These are phyloP conservation scores for Cercospora zeae-maydis DNA, from an alignment of 2,329 filamentous ascomycete species.

Conservation along the genomic window DNA sequence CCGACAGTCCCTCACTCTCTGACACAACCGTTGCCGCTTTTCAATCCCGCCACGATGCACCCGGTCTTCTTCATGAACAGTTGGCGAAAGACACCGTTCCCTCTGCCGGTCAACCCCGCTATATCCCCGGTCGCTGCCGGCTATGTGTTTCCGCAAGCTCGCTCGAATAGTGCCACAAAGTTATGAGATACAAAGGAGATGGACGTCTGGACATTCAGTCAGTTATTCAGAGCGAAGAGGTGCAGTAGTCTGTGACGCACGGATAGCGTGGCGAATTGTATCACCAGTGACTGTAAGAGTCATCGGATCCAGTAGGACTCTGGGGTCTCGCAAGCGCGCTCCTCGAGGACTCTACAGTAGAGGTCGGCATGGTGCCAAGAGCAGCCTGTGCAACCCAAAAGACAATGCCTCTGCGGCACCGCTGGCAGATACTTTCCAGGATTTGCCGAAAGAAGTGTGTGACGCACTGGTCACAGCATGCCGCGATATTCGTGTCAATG, in stretches of 20 bases:
- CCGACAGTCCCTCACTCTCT: constrained; percentile 9
- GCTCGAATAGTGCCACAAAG: constrained; percentile 24
- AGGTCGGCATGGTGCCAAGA: constrained; percentile 8
- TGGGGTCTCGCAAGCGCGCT: not conserved
- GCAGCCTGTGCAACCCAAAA: constrained; percentile 16
- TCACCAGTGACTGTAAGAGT: constrained; percentile 2
- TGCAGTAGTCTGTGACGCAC: not conserved
- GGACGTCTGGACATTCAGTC: not conserved
- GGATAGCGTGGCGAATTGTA: not conserved
- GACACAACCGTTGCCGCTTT: constrained; percentile 27
- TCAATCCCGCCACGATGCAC: constrained; percentile 61
- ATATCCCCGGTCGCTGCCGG: constrained; percentile 46
- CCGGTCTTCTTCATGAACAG: constrained; percentile 72
- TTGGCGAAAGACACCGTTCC: constrained; percentile 55
- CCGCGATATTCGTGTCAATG: constrained; percentile 15
- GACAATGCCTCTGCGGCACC: constrained; percentile 15
- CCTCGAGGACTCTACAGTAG: not conserved
- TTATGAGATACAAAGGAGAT: constrained; percentile 19
- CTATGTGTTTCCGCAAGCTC: constrained; percentile 37
- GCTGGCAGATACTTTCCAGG: constrained; percentile 16
- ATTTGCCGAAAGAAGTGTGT: constrained; percentile 15
- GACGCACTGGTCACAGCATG: constrained; percentile 23
- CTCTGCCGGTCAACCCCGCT: constrained; percentile 38
- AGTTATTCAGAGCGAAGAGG: not conserved
- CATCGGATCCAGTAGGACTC: not conserved